Percentiles rank a stretch among this genome's conserved stretches.
Evolutionary conservation across 78 protist genomes (phyloP).

Genomic region (Acrasis kona): DNA sequence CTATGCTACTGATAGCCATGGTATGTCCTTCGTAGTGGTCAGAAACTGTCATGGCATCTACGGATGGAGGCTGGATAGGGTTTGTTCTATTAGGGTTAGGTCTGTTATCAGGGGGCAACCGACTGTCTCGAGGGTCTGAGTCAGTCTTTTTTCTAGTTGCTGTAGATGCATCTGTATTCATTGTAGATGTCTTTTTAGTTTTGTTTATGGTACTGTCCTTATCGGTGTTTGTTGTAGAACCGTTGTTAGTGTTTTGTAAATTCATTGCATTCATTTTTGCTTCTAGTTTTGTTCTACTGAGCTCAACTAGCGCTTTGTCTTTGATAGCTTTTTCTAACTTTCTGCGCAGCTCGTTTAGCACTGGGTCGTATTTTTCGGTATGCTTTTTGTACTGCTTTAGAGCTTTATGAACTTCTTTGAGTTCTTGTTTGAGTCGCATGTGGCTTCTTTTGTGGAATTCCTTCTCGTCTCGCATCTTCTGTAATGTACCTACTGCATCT

Average conservation of each 20-base stretch:
- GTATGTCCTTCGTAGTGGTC: conserved; percentile 36
- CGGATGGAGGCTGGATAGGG: background rate
- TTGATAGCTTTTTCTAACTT: conserved; percentile 38
- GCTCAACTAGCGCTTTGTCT: conserved; percentile 43
- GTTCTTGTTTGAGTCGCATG: conserved; percentile 65
- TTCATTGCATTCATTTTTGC: background rate
- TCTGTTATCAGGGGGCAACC: conserved; percentile 25
- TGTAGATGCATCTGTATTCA: background rate
- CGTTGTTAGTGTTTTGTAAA: conserved; percentile 7
- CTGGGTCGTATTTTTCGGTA: conserved; percentile 12
- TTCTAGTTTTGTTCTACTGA: conserved; percentile 29
- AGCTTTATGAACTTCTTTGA: conserved; percentile 41
- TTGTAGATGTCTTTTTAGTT: background rate
- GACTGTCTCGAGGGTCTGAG: too few relatives aligned
- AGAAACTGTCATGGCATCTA: background rate
- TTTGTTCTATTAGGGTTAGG: conserved; percentile 15
- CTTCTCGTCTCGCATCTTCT: conserved; percentile 58
- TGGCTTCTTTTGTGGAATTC: conserved; percentile 70
- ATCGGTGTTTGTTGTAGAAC: background rate
- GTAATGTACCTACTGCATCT: conserved; percentile 42
- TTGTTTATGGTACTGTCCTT: conserved; percentile 7
- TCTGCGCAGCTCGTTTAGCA: conserved; percentile 20
- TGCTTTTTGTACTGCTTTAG: conserved; percentile 47
- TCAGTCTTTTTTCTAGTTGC: too few relatives aligned
- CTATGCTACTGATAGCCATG: conserved; percentile 21